Evolutionary conservation across 1,139 yeast species (phyloP).

Genomic region (Keqinozyma sinolaborantium): DNA sequence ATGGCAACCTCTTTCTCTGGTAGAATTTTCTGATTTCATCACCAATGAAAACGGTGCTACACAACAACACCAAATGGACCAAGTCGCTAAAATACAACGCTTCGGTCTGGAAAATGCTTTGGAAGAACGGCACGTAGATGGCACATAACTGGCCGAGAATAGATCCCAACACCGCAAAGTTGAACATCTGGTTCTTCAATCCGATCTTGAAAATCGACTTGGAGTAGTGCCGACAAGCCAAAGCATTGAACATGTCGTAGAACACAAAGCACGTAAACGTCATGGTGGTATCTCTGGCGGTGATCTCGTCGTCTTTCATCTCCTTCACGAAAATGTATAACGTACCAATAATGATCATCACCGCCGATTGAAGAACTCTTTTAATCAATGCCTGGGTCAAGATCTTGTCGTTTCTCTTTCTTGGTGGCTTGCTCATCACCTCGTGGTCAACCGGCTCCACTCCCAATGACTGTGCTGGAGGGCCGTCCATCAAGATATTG

Average conservation of each 20-base stretch:
- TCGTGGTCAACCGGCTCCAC: conserved; percentile 96
- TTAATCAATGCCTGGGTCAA: conserved; percentile 64
- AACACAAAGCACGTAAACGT: conserved; percentile 94
- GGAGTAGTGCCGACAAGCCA: conserved; percentile 83
- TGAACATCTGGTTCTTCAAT: conserved; percentile 78
- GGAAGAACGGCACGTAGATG: conserved; percentile 89
- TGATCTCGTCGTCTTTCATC: conserved; percentile 76
- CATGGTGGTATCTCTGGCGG: conserved; percentile 98
- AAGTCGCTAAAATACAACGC: conserved; percentile 71
- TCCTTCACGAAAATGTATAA: conserved; percentile 79
- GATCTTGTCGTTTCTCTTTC: conserved; percentile 79
- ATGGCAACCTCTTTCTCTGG: conserved; percentile 13
- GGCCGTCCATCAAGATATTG: conserved; percentile 97
- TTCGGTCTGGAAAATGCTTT: conserved; percentile 89
- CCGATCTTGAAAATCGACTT: conserved; percentile 83
- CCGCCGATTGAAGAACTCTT: conserved; percentile 73
- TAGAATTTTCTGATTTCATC: conserved; percentile 71
- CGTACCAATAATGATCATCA: conserved; percentile 73
- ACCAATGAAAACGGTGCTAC: conserved; percentile 79
- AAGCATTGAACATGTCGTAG: conserved; percentile 94
- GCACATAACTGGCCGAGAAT: conserved; percentile 91
- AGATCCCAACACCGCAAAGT: conserved; percentile 87
- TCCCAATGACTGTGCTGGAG: conserved; percentile 96
- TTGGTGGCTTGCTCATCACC: conserved; percentile 92
- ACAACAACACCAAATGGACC: conserved; percentile 52